Base-by-base conservation (phyloP, 2,329 filamentous ascomycete genomes). In the Ramularia collo-cygni region DNA sequence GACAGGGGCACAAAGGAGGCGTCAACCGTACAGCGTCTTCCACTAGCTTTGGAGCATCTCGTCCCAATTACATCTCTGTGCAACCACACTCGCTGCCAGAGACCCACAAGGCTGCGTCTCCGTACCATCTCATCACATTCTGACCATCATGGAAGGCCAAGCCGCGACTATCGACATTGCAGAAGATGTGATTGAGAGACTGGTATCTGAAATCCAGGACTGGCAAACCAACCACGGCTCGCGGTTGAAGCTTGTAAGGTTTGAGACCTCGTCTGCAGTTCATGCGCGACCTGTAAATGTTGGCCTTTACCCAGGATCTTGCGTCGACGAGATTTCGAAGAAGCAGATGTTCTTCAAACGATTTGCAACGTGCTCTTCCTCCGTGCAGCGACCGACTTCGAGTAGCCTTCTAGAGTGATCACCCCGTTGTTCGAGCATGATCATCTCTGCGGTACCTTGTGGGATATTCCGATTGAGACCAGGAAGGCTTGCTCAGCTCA, bases 261-360 rank as follows among this genome's bases (percentile, higher is more conserved):
- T 48, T 1, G 51, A 61, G 24, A 48, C 51, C 12, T 35, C 45
- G 4, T 37, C 57, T 17, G 58, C 44, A 17, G 54, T 61, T 6
- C 48, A 51, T 4, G 50, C 59, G 3, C 52, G 56, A 16, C 57
- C 62, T 3, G 47, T 67, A 8, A 59, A 59, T 4, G 59, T 62
- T 15, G 56, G 54, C 29, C 41, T 65, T 10, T 57, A 61, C 16
- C 64, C 64, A 1, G 61, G 63, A 0, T 42, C 50, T 66, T 65
- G 37, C 63, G 62, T 3, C 48, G 48, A 15, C 29, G 37, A 2
- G 47, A 44, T 3, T 68, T 66, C 38, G 35, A 62, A 10, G 46
- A 60, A 73, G 64, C 73, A 71, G 16, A 65, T 73, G 42, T 72
- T 65, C 50, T 83, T 65, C 60, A 82, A 76, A 62, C 73, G 66